phyloP scores from a whole-genome alignment of 1,284 basidiomycete species.

The Tetrapyrgos nigripes region DNA sequence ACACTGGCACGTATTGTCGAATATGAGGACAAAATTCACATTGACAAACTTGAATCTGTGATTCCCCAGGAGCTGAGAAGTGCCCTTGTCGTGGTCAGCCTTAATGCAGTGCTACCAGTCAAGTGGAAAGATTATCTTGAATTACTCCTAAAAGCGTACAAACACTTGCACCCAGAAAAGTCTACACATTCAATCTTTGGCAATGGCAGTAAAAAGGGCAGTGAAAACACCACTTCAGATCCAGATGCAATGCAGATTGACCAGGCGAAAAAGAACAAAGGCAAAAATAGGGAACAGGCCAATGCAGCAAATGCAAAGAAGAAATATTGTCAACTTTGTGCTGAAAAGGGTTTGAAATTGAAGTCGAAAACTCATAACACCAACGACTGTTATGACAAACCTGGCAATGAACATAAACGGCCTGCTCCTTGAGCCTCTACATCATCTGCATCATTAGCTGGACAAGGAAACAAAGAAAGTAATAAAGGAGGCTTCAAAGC shows the following conservation, averaged over 20 bases:
- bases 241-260: constrained; percentile 10
- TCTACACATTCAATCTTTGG: constrained; percentile 1
- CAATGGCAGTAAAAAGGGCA: constrained; percentile 2
- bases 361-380: constrained; percentile 4
- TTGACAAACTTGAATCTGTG: neutral
- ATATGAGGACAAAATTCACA: constrained; percentile 1
- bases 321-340: neutral
- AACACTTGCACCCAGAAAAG: constrained; percentile 4
- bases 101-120: neutral
- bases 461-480: neutral
- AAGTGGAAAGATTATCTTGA: constrained; percentile 5
- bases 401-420: constrained; percentile 4
- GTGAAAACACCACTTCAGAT: neutral
- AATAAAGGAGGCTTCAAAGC: constrained; percentile 2
- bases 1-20: constrained; percentile 5
- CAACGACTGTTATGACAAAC: constrained; percentile 1
- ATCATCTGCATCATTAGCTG: constrained; percentile 1
- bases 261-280: neutral
- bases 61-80: constrained; percentile 1
- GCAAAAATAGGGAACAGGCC: neutral
- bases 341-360: neutral
- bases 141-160: neutral
- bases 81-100: neutral
- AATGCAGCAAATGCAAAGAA: neutral
- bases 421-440: neutral